A percentile compares a stretch with the other conserved stretches of the same genome.
Conservation (phyloP, 73 alveolate species). For the Paramecium caudatum region DNA sequence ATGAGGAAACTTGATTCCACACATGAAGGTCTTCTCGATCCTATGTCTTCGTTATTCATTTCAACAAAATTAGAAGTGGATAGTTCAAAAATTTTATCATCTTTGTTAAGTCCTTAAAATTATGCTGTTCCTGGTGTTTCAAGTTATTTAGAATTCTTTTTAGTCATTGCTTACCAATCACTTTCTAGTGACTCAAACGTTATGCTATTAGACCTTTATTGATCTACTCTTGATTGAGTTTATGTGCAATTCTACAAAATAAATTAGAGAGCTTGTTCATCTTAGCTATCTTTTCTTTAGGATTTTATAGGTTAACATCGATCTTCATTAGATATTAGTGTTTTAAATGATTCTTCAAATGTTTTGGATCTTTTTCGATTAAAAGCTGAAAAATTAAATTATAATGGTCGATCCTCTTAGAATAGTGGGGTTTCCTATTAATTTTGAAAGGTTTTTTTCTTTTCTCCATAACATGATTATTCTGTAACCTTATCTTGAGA, state of each 20-base stretch:
- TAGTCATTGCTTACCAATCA: constrained; percentile 46
- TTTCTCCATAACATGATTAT: constrained; percentile 1
- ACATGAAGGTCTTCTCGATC: constrained; percentile 48
- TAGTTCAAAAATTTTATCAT: constrained; percentile 51
- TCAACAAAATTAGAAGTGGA: constrained; percentile 34
- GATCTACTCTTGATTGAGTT: constrained; percentile 24
- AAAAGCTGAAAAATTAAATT: too few species aligned
- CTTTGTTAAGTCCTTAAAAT: constrained; percentile 16
- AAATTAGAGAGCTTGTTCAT: constrained; percentile 36
- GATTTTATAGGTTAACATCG: not conserved
- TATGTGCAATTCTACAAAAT: constrained; percentile 30
- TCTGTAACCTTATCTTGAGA: not conserved
- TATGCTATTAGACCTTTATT: not conserved
- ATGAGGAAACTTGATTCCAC: constrained; percentile 10
- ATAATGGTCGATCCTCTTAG: constrained; percentile 36
- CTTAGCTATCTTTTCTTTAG: not conserved
- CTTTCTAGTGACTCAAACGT: constrained; percentile 59
- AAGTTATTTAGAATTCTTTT: constrained; percentile 23
- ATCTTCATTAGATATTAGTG: constrained; percentile 40
- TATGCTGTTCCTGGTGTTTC: constrained; percentile 48
- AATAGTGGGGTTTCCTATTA: not conserved
- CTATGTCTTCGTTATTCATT: not conserved
- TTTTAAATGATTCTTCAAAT: constrained; percentile 42
- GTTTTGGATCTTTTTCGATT: constrained; percentile 44
- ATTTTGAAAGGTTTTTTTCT: not conserved